These are phyloP conservation scores for Coemansia erecta DNA, from an alignment of 192 early-diverging fungal species.

Conservation along the genomic window DNA sequence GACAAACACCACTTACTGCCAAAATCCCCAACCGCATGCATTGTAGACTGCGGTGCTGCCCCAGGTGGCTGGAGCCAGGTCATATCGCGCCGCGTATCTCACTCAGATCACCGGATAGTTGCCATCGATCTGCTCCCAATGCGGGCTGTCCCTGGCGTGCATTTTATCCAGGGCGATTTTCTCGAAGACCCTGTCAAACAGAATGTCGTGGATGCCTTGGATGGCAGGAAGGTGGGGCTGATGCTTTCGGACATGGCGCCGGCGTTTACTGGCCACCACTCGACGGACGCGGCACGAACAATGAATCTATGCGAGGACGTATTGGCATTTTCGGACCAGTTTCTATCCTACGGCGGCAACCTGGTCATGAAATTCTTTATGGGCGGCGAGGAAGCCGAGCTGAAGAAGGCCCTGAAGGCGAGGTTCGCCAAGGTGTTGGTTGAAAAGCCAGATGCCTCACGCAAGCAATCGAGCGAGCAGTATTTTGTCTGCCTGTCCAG, in stretches of 20 bases:
- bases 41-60: constrained; percentile 66
- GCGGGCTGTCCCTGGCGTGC: constrained; percentile 63
- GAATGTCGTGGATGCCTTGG: constrained; percentile 34
- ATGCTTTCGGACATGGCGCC: constrained; percentile 80
- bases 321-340: constrained; percentile 59
- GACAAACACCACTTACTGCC: constrained; percentile 53
- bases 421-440: constrained; percentile 58
- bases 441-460: constrained; percentile 70
- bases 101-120: constrained; percentile 40
- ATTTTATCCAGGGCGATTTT: constrained; percentile 70
- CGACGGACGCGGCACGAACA: constrained; percentile 63
- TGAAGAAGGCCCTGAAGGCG: constrained; percentile 43
- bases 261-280: constrained; percentile 68
- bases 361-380: constrained; percentile 64
- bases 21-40: constrained; percentile 15
- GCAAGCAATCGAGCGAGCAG: constrained; percentile 67
- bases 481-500: constrained; percentile 66
- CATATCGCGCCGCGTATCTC: constrained; percentile 41
- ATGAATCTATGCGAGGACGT: constrained; percentile 70
- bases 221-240: constrained; percentile 39
- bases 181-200: constrained; percentile 39
- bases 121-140: constrained; percentile 72
- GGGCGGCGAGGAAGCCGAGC: constrained; percentile 58
- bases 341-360: constrained; percentile 23
- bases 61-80: constrained; percentile 85